Conservation (phyloP, 163 green algal genomes). For the Prototheca stagnorum region DNA sequence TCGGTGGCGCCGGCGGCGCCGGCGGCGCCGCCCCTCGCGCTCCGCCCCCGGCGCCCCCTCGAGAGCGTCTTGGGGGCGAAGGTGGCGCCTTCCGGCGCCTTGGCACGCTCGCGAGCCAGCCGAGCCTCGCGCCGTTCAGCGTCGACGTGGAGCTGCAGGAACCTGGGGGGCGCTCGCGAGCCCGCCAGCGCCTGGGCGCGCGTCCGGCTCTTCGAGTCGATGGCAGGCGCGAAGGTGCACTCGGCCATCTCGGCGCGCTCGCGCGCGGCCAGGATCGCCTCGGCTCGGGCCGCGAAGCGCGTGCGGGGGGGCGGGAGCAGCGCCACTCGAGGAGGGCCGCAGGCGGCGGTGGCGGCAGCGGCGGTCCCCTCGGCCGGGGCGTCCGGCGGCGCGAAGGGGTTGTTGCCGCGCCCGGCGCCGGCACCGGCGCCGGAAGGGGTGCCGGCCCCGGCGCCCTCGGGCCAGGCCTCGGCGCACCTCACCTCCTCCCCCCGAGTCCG, state of each 20-base stretch:
- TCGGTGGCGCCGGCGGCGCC: too few species aligned
- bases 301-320: not conserved
- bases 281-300: constrained; percentile 1
- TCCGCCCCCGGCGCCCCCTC: too few species aligned
- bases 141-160: constrained; percentile 18
- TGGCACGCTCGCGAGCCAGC: constrained; percentile 2
- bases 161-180: not conserved
- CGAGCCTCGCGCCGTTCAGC: constrained; percentile 1
- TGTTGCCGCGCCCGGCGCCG: too few species aligned
- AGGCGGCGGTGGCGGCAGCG: not conserved
- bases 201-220: constrained; percentile 12
- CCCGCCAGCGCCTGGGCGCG: not conserved
- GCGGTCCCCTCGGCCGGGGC: too few species aligned
- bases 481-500: too few species aligned
- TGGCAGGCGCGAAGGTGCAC: constrained; percentile 27
- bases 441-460: too few species aligned
- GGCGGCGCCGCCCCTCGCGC: too few species aligned
- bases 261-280: constrained; percentile 6
- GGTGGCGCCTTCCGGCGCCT: constrained; percentile 9
- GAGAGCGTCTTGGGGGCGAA: constrained; percentile 2
- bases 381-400: too few species aligned
- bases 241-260: constrained; percentile 20
- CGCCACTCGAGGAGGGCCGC: not conserved
- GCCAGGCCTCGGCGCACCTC: too few species aligned
- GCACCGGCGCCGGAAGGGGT: too few species aligned